phyloP scores from a whole-genome alignment of 1,284 basidiomycete genomes.

The Ganoderma lingzhi region DNA sequence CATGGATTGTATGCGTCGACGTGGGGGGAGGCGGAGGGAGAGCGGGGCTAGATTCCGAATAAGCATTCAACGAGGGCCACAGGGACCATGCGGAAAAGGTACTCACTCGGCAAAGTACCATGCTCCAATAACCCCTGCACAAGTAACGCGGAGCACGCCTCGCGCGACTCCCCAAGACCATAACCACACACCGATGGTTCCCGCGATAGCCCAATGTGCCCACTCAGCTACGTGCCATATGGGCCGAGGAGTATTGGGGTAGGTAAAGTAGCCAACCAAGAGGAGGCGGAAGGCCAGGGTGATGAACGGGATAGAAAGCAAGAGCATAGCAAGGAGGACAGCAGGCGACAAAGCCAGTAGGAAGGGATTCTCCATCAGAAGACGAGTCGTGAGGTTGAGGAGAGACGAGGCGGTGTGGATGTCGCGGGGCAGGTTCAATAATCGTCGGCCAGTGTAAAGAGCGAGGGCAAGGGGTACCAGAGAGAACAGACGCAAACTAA shows the following conservation, averaged over 20 bases:
- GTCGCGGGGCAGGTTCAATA: slow-evolving; percentile 72
- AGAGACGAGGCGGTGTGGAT: slow-evolving; percentile 79
- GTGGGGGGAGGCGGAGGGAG: slow-evolving; percentile 57
- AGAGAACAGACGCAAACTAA: slow-evolving; percentile 79
- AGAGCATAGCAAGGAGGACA: slow-evolving; percentile 76
- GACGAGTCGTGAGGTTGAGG: slow-evolving; percentile 81
- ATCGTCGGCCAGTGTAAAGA: slow-evolving; percentile 73
- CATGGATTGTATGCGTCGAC: slow-evolving; percentile 78
- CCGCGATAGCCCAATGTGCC: slow-evolving; percentile 84
- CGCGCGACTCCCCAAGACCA: slow-evolving; percentile 93
- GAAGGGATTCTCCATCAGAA: slow-evolving; percentile 84
- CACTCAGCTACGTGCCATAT: slow-evolving; percentile 83
- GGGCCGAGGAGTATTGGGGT: slow-evolving; percentile 45
- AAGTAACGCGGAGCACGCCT: slow-evolving; percentile 81
- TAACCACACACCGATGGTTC: slow-evolving; percentile 78
- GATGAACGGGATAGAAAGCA: slow-evolving; percentile 86
- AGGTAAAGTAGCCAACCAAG: slow-evolving; percentile 71
- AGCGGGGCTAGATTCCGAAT: slow-evolving; percentile 50
- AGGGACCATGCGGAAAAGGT: neutral
- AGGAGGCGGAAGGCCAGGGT: slow-evolving; percentile 86
- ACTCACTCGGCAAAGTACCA: slow-evolving; percentile 92
- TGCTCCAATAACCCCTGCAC: slow-evolving; percentile 86
- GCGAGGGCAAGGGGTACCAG: slow-evolving; percentile 78
- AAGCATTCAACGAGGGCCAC: neutral
- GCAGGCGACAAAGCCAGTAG: slow-evolving; percentile 83